A percentile compares a stretch with the other conserved stretches of the same genome.
These are phyloP conservation scores for Cercospora canescens DNA, from an alignment of 2,329 filamentous ascomycete species.

Conservation along the genomic window DNA sequence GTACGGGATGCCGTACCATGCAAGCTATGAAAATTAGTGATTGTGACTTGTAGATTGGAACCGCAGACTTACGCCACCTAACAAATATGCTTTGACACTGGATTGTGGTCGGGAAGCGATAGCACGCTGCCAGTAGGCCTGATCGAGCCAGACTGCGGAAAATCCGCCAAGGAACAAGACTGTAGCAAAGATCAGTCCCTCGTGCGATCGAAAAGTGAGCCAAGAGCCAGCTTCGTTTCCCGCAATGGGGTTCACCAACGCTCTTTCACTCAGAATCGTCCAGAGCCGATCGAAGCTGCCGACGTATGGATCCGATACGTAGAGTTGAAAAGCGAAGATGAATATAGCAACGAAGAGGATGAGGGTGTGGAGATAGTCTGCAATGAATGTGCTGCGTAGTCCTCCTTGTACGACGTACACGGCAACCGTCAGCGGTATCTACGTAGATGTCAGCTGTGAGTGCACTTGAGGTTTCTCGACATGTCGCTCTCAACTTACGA, in stretches of 20 bases:
- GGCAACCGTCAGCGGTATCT: constrained; percentile 44
- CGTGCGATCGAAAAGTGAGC: constrained; percentile 42
- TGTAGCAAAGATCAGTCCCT: constrained; percentile 46
- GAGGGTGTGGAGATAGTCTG: constrained; percentile 42
- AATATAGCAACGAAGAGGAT: constrained; percentile 47
- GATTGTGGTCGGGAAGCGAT: constrained; percentile 42
- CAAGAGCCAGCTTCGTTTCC: constrained; percentile 44
- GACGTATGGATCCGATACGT: constrained; percentile 41
- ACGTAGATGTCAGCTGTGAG: no score
- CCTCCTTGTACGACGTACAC: constrained; percentile 41
- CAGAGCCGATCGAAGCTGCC: constrained; percentile 43
- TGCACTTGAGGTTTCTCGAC: no score
- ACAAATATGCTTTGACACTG: constrained; percentile 40
- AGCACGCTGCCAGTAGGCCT: constrained; percentile 50
- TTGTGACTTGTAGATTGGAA: no score
- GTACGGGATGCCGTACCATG: constrained; percentile 53
- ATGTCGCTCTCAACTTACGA: no score
- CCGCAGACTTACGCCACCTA: constrained; percentile 51
- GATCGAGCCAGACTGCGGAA: constrained; percentile 37
- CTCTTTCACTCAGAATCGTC: constrained; percentile 42
- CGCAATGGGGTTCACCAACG: constrained; percentile 38
- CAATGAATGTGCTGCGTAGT: constrained; percentile 46
- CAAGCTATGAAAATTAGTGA: no score
- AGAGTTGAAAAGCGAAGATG: constrained; percentile 47
- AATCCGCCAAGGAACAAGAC: constrained; percentile 33